A percentile compares a stretch with the other conserved stretches of the same genome.
Conservation (phyloP, 1,284 basidiomycete species). For the Ustilago tritici region DNA sequence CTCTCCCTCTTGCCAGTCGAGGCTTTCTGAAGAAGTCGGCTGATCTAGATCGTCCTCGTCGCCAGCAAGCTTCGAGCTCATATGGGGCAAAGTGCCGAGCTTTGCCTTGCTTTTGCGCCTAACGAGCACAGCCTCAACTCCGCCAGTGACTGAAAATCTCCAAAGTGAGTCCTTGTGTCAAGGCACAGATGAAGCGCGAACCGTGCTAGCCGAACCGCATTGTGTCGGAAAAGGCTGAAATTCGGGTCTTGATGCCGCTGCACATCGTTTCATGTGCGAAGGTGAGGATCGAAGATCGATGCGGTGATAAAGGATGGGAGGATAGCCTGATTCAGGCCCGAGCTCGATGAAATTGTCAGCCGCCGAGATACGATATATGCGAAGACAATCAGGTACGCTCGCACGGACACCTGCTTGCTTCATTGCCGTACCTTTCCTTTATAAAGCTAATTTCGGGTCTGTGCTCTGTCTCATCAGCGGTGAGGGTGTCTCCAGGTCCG, state of each 20-base stretch:
- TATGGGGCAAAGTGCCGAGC: not conserved
- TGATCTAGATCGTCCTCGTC: not conserved
- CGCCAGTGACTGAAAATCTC: not conserved
- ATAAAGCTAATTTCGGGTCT: not conserved
- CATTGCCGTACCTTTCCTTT: not conserved
- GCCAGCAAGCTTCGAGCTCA: slow-evolving; percentile 1
- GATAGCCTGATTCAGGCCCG: not conserved
- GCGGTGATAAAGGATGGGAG: not conserved
- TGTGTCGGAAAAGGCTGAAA: not conserved
- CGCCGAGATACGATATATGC: not conserved
- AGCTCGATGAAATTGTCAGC: not conserved
- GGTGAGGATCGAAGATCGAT: not conserved
- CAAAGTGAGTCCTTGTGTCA: not conserved
- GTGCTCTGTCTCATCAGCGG: not conserved
- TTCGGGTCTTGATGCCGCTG: not conserved
- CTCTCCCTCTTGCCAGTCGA: not conserved
- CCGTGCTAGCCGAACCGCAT: not conserved
- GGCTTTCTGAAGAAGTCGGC: not conserved
- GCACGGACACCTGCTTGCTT: slow-evolving; percentile 1
- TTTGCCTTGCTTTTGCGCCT: not conserved
- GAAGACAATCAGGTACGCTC: not conserved
- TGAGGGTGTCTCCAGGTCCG: not conserved
- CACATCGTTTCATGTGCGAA: not conserved
- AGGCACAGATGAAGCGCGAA: not conserved
- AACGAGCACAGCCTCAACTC: not conserved